Conservation (phyloP, 1,139 yeast species). For the Pichia sp. region DNA sequence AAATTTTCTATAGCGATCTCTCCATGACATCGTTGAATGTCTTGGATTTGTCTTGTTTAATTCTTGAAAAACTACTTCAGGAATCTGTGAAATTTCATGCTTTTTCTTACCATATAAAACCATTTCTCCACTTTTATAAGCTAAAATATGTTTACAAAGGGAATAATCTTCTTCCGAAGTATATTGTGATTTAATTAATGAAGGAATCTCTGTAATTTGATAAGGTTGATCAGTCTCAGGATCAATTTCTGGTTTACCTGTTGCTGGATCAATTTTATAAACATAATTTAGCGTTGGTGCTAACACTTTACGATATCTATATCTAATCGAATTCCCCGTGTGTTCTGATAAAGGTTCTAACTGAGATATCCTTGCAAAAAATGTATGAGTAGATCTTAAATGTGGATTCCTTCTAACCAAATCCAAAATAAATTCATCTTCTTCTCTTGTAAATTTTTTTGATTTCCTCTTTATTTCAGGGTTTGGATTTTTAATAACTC, state of each 20-base stretch:
- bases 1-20: slow-evolving; percentile 70
- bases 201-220: slow-evolving; percentile 40
- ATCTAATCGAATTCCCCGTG: slow-evolving; percentile 69
- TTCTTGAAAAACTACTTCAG: slow-evolving; percentile 41
- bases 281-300: slow-evolving; percentile 47
- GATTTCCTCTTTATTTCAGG: slow-evolving; percentile 16
- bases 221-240: slow-evolving; percentile 38
- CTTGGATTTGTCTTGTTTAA: slow-evolving; percentile 40
- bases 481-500: slow-evolving; percentile 1
- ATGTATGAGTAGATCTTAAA: slow-evolving; percentile 58
- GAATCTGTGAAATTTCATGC: slow-evolving; percentile 29
- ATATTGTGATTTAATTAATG: slow-evolving; percentile 54
- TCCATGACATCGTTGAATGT: slow-evolving; percentile 66
- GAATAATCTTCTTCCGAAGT: slow-evolving; percentile 64
- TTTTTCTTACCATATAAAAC: slow-evolving; percentile 21
- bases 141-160: slow-evolving; percentile 39
- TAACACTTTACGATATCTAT: slow-evolving; percentile 57
- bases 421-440: slow-evolving; percentile 61
- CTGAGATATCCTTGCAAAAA: slow-evolving; percentile 55
- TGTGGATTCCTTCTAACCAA: slow-evolving; percentile 61
- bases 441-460: slow-evolving; percentile 46
- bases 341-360: slow-evolving; percentile 47
- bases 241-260: slow-evolving; percentile 48
- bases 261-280: slow-evolving; percentile 47
- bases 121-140: slow-evolving; percentile 20